phyloP scores from a whole-genome alignment of 371 early-diverging fungal species.

The Blakeslea trispora region DNA sequence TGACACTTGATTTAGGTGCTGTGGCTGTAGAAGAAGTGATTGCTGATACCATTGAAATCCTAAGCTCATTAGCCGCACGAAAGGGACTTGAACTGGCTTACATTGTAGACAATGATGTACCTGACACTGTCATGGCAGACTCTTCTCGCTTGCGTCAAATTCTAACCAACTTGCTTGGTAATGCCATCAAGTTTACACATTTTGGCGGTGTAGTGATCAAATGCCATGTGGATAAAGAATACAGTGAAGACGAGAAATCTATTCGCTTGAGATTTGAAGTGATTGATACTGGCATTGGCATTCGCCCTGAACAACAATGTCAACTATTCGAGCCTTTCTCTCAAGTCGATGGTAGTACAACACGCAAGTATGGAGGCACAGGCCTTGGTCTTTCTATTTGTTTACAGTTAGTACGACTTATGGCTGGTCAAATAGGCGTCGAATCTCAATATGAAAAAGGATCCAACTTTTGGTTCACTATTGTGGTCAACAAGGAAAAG shows the following conservation, averaged over 20 bases:
- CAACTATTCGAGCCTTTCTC: slow-evolving; percentile 63
- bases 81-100: slow-evolving; percentile 57
- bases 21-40: slow-evolving; percentile 57
- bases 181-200: slow-evolving; percentile 71
- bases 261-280: slow-evolving; percentile 51
- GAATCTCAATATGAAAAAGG: slow-evolving; percentile 54
- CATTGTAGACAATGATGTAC: slow-evolving; percentile 50
- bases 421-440: slow-evolving; percentile 59
- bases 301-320: slow-evolving; percentile 52
- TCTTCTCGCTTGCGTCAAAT: slow-evolving; percentile 51
- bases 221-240: slow-evolving; percentile 31
- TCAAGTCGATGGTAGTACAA: slow-evolving; percentile 63
- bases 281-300: slow-evolving; percentile 67
- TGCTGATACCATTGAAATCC: slow-evolving; percentile 55
- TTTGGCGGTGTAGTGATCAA: slow-evolving; percentile 57
- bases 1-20: slow-evolving; percentile 49
- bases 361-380: slow-evolving; percentile 64
- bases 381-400: slow-evolving; percentile 68
- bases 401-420: slow-evolving; percentile 55
- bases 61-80: slow-evolving; percentile 51
- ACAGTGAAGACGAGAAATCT: slow-evolving; percentile 19
- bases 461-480: slow-evolving; percentile 62
- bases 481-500: slow-evolving; percentile 33
- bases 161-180: slow-evolving; percentile 54
- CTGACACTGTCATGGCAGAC: slow-evolving; percentile 42